These are phyloP conservation scores for Nitzschia putrida DNA, from an alignment of 108 stramenopile genomes.

Conservation along the genomic window DNA sequence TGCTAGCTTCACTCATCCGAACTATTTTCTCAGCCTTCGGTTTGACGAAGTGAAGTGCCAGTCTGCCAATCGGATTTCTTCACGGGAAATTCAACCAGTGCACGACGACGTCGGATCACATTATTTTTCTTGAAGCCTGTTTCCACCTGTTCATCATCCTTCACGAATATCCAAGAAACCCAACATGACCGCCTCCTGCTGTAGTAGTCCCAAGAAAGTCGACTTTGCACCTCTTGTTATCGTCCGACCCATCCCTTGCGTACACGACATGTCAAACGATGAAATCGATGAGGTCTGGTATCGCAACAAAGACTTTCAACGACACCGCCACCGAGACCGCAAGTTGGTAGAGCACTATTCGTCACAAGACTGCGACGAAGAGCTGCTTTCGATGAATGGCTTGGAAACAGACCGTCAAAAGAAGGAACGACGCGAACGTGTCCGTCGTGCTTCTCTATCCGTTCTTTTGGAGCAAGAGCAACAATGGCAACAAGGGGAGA, in stretches of 20 bases:
- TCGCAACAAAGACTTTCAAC: neutral
- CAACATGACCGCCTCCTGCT: too few relatives aligned
- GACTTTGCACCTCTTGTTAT: neutral
- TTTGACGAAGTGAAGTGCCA: too few relatives aligned
- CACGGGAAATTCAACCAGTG: too few relatives aligned
- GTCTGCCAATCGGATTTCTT: too few relatives aligned
- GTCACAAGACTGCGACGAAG: neutral
- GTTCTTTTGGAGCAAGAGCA: neutral
- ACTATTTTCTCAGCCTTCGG: too few relatives aligned
- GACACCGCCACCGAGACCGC: neutral
- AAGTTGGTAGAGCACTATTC: neutral
- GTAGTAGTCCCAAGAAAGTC: neutral
- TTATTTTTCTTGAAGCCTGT: too few relatives aligned
- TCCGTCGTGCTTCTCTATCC: constrained; percentile 3
- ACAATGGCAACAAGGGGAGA: neutral
- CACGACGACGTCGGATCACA: too few relatives aligned
- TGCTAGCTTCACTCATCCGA: too few relatives aligned
- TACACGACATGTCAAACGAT: neutral
- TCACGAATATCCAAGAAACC: too few relatives aligned
- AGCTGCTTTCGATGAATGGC: neutral
- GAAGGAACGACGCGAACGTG: neutral
- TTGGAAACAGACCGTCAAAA: neutral
- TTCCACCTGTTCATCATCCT: too few relatives aligned
- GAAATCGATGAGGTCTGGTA: neutral
- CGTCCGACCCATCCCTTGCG: neutral